Base-by-base conservation (phyloP, 306 rosid genomes). In the Boehmeria nivea region DNA sequence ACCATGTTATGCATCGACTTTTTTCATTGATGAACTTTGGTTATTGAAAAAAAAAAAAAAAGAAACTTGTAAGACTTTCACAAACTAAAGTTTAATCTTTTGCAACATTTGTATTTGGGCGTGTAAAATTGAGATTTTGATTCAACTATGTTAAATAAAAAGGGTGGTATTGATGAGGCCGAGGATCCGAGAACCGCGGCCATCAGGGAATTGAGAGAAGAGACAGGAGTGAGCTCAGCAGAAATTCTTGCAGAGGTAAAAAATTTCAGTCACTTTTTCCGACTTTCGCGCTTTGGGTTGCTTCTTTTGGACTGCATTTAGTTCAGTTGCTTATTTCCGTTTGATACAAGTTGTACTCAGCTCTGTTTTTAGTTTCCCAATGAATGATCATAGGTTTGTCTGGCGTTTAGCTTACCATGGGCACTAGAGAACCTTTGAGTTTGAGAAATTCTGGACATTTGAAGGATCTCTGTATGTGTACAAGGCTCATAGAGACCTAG, bases 121-220 rank as follows among this genome's bases (percentile, higher is more conserved):
- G 16, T 45, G 31, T 19, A 18, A 22, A 24, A 21, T 33, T 42
- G 33, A 27, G 3, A 57, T 45, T 64, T 64, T 7, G 34, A 42
- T 16, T 57, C 37, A 20, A 34, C n/a, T n/a, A 17, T 51, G 48
- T 65, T 12, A 4, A 4, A 39, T 67, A 14, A 59, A 28, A 66
- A 83, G 95, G 98, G 95, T 36, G 98, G 95, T 55, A 68, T 87
- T 61, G 89, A 90, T 60, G 95, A 87, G 59, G 89, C 80, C 27
- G 95, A 90, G 75, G 93, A 90, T 70, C 91, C 91, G 15, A 82
- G 75, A 77, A 61, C 34, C 68, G 94, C 95, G 42, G 91, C 83
- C 58, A 62, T 84, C 43, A 78, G 95, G 60, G 98, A 87, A 65
- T 57, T 90, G 21, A 78, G 85, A 68, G 91, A 90, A 74, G 98